Percentiles rank a stretch among this genome's conserved stretches.
Evolutionary conservation across 176 grass and related monocot genomes (phyloP).

Genomic region (Avena eriantha): DNA sequence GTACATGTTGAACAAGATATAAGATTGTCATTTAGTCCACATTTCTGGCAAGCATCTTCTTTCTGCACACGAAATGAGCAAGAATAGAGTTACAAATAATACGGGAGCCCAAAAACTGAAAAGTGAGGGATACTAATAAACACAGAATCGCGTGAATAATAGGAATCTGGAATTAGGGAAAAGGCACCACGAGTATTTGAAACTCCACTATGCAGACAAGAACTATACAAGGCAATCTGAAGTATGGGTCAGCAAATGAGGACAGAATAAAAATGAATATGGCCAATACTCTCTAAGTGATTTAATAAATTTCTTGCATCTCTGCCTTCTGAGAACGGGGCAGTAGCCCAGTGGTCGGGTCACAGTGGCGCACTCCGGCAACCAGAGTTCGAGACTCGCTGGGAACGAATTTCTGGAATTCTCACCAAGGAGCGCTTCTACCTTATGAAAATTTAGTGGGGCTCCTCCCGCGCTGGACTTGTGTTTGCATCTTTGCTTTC

Average conservation of each 20-base stretch:
- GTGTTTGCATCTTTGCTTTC: neutral
- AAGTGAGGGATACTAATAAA: conserved; percentile 8
- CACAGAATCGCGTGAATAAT: conserved; percentile 21
- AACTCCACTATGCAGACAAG: conserved; percentile 14
- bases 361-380: too few species aligned
- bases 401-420: too few species aligned
- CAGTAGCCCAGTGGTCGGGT: too few species aligned
- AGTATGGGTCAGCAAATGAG: neutral
- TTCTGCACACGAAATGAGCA: conserved; percentile 63
- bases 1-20: conserved; percentile 90
- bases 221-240: conserved; percentile 21
- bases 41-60: conserved; percentile 90
- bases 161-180: conserved; percentile 10
- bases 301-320: neutral
- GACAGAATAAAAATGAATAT: conserved; percentile 14
- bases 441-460: too few species aligned
- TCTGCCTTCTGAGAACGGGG: neutral
- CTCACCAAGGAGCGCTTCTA: too few species aligned
- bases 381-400: too few species aligned
- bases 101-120: conserved; percentile 36
- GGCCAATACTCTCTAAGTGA: neutral
- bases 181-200: neutral
- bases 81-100: conserved; percentile 23
- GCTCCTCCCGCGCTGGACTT: too few species aligned
- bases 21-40: conserved; percentile 71